phyloP scores from a whole-genome alignment of 495 filamentous ascomycete genomes.

The Xylaria intraflava region DNA sequence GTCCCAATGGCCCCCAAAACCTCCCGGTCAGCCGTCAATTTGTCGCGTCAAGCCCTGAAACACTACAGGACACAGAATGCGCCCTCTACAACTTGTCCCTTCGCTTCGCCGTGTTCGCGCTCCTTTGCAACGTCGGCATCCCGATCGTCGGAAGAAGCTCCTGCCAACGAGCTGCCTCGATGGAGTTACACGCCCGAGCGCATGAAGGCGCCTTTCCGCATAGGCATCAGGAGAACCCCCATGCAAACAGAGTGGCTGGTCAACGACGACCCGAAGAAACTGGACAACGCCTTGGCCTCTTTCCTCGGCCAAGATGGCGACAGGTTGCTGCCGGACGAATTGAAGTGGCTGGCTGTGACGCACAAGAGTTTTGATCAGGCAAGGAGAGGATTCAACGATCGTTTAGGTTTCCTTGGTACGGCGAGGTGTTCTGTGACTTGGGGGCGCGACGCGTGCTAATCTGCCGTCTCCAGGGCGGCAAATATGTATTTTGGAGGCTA shows the following conservation, averaged over 20 bases:
- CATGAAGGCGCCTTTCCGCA: constrained; percentile 68
- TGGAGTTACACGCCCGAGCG: constrained; percentile 75
- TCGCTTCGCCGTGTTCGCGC: constrained; percentile 3
- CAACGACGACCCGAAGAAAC: constrained; percentile 63
- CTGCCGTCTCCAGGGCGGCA: constrained; percentile 58
- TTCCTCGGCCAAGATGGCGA: constrained; percentile 66
- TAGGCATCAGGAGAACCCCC: constrained; percentile 42
- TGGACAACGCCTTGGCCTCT: constrained; percentile 68
- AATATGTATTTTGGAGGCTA: constrained; percentile 72
- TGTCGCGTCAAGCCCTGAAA: constrained; percentile 18
- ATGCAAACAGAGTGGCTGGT: constrained; percentile 49
- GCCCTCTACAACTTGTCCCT: constrained; percentile 3
- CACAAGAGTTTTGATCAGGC: constrained; percentile 99
- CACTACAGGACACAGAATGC: constrained; percentile 9
- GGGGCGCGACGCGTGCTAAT: not conserved
- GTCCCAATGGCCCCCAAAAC: constrained; percentile 22
- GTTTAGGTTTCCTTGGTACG: constrained; percentile 84
- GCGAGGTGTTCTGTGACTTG: not conserved
- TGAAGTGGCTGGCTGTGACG: constrained; percentile 95
- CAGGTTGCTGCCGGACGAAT: constrained; percentile 71
- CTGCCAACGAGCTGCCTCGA: constrained; percentile 46
- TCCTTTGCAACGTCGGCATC: constrained; percentile 17
- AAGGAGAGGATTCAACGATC: constrained; percentile 86
- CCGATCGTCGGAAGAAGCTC: constrained; percentile 13
- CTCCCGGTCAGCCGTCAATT: constrained; percentile 16